A percentile compares a stretch with the other conserved stretches of the same genome.
Evolutionary conservation across 75 land plant species (phyloP).

Genomic region (Adiantum capillusveneris): DNA sequence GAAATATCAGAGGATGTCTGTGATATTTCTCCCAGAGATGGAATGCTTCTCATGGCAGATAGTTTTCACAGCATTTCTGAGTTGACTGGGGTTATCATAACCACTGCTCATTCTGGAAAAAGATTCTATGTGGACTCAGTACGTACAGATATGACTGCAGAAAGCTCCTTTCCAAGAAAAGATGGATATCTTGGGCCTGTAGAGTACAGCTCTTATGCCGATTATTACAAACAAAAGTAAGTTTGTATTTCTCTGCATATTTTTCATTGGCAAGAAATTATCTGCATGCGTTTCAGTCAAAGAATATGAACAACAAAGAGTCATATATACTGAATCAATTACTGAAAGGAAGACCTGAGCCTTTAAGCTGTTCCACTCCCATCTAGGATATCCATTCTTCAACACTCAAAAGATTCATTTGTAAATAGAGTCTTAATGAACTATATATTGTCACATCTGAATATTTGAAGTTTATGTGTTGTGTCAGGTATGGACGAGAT

Average conservation of each 20-base stretch:
- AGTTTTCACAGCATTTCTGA: slow-evolving; percentile 38
- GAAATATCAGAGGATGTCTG: slow-evolving; percentile 14
- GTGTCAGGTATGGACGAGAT: slow-evolving; percentile 82
- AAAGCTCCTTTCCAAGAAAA: slow-evolving; percentile 91
- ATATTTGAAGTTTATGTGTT: background rate
- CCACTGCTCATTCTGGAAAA: slow-evolving; percentile 98
- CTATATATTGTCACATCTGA: no score
- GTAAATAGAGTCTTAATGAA: no score
- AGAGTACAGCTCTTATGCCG: slow-evolving; percentile 97
- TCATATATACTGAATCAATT: no score
- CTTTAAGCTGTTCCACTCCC: no score
- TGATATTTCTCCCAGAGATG: slow-evolving; percentile 27
- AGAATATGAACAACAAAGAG: no score
- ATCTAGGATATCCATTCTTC: no score
- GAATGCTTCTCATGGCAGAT: slow-evolving; percentile 77
- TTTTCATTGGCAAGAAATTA: no score
- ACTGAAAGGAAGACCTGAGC: no score
- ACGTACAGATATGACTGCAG: slow-evolving; percentile 74
- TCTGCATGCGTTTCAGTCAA: no score
- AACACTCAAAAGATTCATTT: no score
- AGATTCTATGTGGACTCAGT: slow-evolving; percentile 96
- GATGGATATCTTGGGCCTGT: slow-evolving; percentile 96
- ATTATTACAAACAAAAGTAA: slow-evolving; percentile 95
- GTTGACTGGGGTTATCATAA: slow-evolving; percentile 78
- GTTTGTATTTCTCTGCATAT: background rate